phyloP scores from a whole-genome alignment of 2,329 filamentous ascomycete species.

The Beauveria bassiana region DNA sequence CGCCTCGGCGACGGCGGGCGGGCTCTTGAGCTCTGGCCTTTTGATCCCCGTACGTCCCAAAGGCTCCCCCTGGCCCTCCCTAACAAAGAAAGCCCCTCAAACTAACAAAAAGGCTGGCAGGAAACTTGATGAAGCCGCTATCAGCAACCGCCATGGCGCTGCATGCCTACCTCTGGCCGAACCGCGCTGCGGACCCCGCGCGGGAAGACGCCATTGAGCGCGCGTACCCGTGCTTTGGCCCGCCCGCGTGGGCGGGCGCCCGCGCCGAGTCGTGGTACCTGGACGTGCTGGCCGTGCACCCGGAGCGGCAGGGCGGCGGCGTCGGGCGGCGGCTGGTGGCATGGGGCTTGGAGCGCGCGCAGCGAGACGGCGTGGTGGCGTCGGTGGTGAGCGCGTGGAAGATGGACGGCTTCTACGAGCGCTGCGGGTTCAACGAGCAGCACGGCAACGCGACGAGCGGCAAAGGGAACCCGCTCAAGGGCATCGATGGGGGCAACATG shows the following conservation, averaged over 20 bases:
- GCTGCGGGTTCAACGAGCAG: conserved; percentile 9
- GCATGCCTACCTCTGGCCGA: conserved; percentile 15
- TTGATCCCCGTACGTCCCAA: conserved; percentile 16
- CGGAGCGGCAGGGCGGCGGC: conserved; percentile 28
- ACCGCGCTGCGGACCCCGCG: conserved; percentile 17
- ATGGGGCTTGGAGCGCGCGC: conserved; percentile 32
- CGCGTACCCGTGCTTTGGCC: conserved; percentile 15
- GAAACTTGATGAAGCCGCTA: conserved; percentile 15
- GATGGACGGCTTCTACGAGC: conserved; percentile 31
- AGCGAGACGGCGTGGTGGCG: conserved; percentile 28
- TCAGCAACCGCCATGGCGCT: conserved; percentile 11
- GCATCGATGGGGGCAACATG: conserved; percentile 7
- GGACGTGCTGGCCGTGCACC: conserved; percentile 29
- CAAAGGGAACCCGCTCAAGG: conserved; percentile 1
- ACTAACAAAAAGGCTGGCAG: neutral
- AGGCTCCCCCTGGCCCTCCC: too few relatives aligned
- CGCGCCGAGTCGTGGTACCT: conserved; percentile 31
- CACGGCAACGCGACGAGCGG: conserved; percentile 4
- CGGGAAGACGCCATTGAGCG: conserved; percentile 17
- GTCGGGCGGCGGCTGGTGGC: conserved; percentile 30
- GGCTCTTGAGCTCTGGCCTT: conserved; percentile 12
- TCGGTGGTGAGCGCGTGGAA: conserved; percentile 30
- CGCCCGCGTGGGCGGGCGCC: conserved; percentile 21
- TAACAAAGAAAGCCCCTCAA: too few relatives aligned
- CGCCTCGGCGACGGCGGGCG: conserved; percentile 16